Evolutionary conservation across 192 early-diverging fungal genomes (phyloP).

Genomic region (Podila epigama): DNA sequence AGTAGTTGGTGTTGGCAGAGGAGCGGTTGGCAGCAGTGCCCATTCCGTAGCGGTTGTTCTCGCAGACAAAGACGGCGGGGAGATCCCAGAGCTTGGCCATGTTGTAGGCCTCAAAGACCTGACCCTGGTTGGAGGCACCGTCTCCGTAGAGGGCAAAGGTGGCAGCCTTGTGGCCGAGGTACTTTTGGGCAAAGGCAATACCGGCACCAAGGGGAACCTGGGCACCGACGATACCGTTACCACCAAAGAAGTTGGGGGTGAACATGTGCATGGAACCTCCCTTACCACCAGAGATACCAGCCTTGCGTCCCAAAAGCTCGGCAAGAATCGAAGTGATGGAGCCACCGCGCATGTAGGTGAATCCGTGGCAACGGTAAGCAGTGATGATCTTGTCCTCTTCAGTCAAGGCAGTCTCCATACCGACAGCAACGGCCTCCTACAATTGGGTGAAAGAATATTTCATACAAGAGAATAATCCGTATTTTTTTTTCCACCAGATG

Average conservation of each 20-base stretch:
- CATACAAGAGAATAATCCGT: neutral
- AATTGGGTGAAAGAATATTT: neutral
- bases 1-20: constrained; percentile 94
- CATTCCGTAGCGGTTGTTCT: constrained; percentile 99
- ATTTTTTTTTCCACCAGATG: neutral
- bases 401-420: constrained; percentile 92
- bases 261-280: constrained; percentile 99
- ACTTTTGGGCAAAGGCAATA: constrained; percentile 94
- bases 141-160: constrained; percentile 96
- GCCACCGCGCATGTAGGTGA: constrained; percentile 87
- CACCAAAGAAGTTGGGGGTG: constrained; percentile 93
- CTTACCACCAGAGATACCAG: constrained; percentile 92
- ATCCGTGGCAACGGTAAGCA: constrained; percentile 98
- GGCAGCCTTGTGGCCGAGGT: constrained; percentile 76
- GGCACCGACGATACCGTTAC: constrained; percentile 99
- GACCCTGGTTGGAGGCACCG: constrained; percentile 98
- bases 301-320: constrained; percentile 84
- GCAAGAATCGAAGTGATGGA: constrained; percentile 70
- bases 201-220: constrained; percentile 90
- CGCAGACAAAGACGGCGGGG: constrained; percentile 93
- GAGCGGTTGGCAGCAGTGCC: constrained; percentile 91
- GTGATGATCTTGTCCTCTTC: constrained; percentile 94
- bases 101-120: constrained; percentile 99
- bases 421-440: constrained; percentile 89
- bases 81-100: constrained; percentile 99